A percentile compares a stretch with the other conserved stretches of the same genome.
Evolutionary conservation across 2,329 filamentous ascomycete genomes (phyloP).

Genomic region (Sordariomycetes sp.): DNA sequence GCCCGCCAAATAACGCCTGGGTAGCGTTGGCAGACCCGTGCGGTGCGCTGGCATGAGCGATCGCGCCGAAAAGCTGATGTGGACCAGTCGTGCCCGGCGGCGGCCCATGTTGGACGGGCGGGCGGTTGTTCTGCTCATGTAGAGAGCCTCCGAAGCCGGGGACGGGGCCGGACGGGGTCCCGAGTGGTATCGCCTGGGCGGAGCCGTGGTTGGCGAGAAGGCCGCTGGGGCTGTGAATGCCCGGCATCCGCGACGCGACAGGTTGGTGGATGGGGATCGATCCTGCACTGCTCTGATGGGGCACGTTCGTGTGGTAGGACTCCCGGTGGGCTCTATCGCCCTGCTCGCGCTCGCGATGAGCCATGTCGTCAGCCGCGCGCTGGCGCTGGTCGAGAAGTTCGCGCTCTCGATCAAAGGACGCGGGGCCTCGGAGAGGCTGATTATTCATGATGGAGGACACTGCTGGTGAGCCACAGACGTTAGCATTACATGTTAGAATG

Average conservation of each 20-base stretch:
- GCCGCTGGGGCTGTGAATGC: constrained; percentile 85
- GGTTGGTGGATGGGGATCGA: constrained; percentile 91
- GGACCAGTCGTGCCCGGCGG: constrained; percentile 29
- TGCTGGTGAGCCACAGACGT: neutral
- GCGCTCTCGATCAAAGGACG: constrained; percentile 33
- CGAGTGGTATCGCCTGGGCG: constrained; percentile 37
- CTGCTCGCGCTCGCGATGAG: constrained; percentile 28
- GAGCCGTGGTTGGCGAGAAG: constrained; percentile 63
- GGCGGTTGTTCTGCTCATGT: constrained; percentile 36
- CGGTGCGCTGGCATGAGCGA: constrained; percentile 36
- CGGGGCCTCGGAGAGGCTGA: constrained; percentile 26
- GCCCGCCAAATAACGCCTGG: constrained; percentile 55
- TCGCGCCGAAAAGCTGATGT: constrained; percentile 44
- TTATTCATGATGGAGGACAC: constrained; percentile 27
- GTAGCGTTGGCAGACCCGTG: constrained; percentile 47
- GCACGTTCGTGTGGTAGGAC: constrained; percentile 51
- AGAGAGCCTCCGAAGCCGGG: constrained; percentile 40
- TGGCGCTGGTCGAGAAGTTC: constrained; percentile 33
- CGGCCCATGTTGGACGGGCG: constrained; percentile 31
- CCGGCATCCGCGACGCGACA: constrained; percentile 67
- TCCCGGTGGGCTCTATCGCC: constrained; percentile 50
- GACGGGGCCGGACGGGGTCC: constrained; percentile 35
- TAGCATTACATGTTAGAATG: neutral
- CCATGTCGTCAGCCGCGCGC: constrained; percentile 33
- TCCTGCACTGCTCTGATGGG: constrained; percentile 76